Percentiles rank a stretch among this genome's conserved stretches.
Conservation (phyloP, 2,329 filamentous ascomycete species). For the Rhinocladiella mackenziei region DNA sequence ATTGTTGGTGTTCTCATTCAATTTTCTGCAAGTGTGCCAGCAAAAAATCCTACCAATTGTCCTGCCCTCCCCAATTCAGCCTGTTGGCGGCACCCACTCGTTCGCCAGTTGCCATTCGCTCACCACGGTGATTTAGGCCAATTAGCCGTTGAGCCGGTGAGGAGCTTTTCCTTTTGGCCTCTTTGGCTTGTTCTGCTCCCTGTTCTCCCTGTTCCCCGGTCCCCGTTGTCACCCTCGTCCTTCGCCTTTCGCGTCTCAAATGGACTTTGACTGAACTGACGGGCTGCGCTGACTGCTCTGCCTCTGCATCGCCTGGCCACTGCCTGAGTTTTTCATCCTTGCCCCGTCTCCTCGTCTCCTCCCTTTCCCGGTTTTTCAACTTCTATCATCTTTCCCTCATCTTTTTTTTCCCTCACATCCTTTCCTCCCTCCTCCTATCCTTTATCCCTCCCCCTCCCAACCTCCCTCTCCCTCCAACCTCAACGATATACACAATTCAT, state of each 20-base stretch:
- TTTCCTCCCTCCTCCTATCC: constrained; percentile 8
- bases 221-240: constrained; percentile 1
- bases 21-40: too few species aligned
- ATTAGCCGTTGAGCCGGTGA: too few species aligned
- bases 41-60: too few species aligned
- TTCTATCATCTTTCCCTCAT: constrained; percentile 8
- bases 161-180: background rate
- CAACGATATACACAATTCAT: constrained; percentile 6
- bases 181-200: background rate
- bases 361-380: constrained; percentile 9
- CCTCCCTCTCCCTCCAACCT: constrained; percentile 4
- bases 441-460: constrained; percentile 8
- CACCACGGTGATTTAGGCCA: too few species aligned
- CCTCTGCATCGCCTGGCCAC: too few species aligned
- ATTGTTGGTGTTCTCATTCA: too few species aligned
- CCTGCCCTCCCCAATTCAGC: background rate
- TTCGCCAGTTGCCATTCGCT: too few species aligned
- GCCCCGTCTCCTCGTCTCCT: too few species aligned
- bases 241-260: constrained; percentile 1
- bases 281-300: too few species aligned
- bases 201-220: background rate
- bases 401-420: constrained; percentile 4
- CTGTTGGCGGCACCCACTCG: background rate
- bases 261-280: too few species aligned
- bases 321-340: too few species aligned